Evolutionary conservation across 2,329 filamentous ascomycete species (phyloP).

Genomic region (Neofusicoccum kwambonambiense): DNA sequence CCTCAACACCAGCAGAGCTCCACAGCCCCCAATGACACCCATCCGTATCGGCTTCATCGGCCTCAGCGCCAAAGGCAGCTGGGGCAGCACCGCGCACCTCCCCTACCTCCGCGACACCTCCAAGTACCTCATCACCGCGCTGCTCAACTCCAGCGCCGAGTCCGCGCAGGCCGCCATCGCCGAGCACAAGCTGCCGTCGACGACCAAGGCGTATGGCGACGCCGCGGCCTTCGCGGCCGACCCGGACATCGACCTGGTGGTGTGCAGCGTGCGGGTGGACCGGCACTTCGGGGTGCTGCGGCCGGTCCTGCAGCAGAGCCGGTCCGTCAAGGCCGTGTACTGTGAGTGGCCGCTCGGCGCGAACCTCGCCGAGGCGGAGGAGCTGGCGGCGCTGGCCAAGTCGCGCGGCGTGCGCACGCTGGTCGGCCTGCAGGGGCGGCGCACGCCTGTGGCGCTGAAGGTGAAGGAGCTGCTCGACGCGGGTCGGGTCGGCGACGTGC

Average conservation of each 20-base stretch:
- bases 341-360: slow-evolving; percentile 52
- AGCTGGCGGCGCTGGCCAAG: slow-evolving; percentile 43
- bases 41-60: slow-evolving; percentile 34
- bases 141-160: slow-evolving; percentile 49
- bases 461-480: slow-evolving; percentile 43
- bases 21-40: slow-evolving; percentile 25
- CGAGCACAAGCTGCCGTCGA: slow-evolving; percentile 36
- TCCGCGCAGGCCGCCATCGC: slow-evolving; percentile 45
- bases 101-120: slow-evolving; percentile 33
- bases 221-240: slow-evolving; percentile 46
- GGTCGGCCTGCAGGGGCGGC: slow-evolving; percentile 49
- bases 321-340: slow-evolving; percentile 45
- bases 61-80: slow-evolving; percentile 35
- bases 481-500: slow-evolving; percentile 46
- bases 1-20: background rate
- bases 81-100: slow-evolving; percentile 41
- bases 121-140: slow-evolving; percentile 49
- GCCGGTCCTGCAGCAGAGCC: slow-evolving; percentile 41
- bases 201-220: slow-evolving; percentile 46
- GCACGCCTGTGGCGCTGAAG: slow-evolving; percentile 41
- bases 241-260: slow-evolving; percentile 49
- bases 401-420: slow-evolving; percentile 44
- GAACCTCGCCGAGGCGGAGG: slow-evolving; percentile 42
- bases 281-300: slow-evolving; percentile 44
- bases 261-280: slow-evolving; percentile 45